phyloP scores from a whole-genome alignment of 2,329 filamentous ascomycete genomes.

The Elsinoe batatas region DNA sequence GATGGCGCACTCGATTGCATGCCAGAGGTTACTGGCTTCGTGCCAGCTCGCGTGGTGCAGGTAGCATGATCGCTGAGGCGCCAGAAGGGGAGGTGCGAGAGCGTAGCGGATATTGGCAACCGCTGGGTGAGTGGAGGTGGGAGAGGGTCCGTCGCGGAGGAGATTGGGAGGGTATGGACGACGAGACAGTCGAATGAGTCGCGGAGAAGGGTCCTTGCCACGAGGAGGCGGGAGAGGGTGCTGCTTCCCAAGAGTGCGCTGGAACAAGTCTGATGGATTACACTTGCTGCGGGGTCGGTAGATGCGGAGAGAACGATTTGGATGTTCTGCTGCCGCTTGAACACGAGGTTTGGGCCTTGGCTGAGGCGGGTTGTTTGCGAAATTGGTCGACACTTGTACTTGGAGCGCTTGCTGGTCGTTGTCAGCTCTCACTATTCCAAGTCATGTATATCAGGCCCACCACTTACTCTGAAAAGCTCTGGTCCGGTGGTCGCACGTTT shows the following conservation, averaged over 20 bases:
- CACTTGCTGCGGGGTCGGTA: slow-evolving; percentile 7
- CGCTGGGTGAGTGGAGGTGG: neutral
- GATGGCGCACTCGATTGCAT: slow-evolving; percentile 11
- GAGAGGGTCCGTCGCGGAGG: neutral
- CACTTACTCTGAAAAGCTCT: slow-evolving; percentile 15
- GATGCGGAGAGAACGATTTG: neutral
- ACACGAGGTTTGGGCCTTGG: neutral
- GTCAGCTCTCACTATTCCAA: neutral
- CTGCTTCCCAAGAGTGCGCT: neutral
- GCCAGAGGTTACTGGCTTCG: slow-evolving; percentile 3
- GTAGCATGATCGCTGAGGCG: neutral
- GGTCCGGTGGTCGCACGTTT: slow-evolving; percentile 15
- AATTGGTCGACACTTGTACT: neutral
- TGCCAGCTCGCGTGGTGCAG: slow-evolving; percentile 3
- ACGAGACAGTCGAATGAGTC: neutral
- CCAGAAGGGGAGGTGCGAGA: neutral
- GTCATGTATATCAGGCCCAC: neutral
- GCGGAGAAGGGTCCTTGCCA: neutral
- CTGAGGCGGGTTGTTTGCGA: neutral
- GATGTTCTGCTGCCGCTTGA: neutral
- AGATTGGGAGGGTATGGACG: slow-evolving; percentile 4
- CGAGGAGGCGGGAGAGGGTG: slow-evolving; percentile 5
- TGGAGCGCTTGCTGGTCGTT: slow-evolving; percentile 9
- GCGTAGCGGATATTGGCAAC: slow-evolving; percentile 1
- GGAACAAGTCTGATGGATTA: slow-evolving; percentile 4